Evolutionary conservation across 306 rosid genomes (phyloP).

Genomic region (Cotoneaster glaucophyllus): DNA sequence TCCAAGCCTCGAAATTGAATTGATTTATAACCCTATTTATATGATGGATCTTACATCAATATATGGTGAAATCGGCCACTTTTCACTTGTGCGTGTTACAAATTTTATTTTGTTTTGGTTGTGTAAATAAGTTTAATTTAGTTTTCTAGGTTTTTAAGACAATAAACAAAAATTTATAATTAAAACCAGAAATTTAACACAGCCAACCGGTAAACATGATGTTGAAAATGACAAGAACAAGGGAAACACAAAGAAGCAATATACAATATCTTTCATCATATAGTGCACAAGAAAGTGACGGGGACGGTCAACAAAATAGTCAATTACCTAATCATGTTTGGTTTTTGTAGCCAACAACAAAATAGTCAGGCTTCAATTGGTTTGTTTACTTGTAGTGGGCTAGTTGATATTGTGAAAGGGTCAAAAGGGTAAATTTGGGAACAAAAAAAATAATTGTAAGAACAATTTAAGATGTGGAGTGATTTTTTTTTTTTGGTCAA

Average conservation of each 20-base stretch:
- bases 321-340: slow-evolving; percentile 10
- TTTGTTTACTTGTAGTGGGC: not conserved
- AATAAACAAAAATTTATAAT: not conserved
- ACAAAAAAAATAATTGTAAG: not conserved
- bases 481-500: no score
- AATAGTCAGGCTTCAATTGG: not conserved
- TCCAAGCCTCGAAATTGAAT: not conserved
- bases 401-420: not conserved
- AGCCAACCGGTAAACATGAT: not conserved
- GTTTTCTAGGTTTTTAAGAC: not conserved
- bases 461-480: no score
- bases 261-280: not conserved
- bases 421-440: not conserved
- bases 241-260: not conserved
- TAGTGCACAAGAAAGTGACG: not conserved
- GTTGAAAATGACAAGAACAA: not conserved
- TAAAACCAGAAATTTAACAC: not conserved
- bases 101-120: not conserved
- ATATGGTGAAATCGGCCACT: not conserved
- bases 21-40: not conserved
- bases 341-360: not conserved
- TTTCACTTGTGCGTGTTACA: not conserved
- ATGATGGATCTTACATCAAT: not conserved
- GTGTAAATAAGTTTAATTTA: not conserved
- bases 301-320: slow-evolving; percentile 21